Conservation (phyloP, 179 eudicot genomes). For the Spinacia oleracea region DNA sequence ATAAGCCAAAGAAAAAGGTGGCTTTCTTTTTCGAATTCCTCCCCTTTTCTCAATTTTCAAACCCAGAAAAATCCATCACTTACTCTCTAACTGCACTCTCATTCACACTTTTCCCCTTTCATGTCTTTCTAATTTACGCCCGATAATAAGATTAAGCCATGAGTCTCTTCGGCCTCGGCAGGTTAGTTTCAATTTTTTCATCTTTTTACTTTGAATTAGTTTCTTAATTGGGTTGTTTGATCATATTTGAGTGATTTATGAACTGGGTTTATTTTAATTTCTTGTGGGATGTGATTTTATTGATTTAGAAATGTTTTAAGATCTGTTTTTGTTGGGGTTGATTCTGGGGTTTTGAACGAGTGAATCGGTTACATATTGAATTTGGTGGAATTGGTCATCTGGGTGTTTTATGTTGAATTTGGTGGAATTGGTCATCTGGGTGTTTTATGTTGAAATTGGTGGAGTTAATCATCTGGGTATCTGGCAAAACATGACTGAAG, state of each 20-base stretch:
- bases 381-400: constrained; percentile 5
- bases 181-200: constrained; percentile 31
- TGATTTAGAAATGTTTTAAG: constrained; percentile 13
- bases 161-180: constrained; percentile 85
- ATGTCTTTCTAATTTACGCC: constrained; percentile 2
- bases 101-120: background rate
- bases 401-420: constrained; percentile 13
- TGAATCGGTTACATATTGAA: background rate
- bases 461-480: constrained; percentile 19
- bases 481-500: constrained; percentile 12
- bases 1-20: constrained; percentile 4
- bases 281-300: constrained; percentile 17
- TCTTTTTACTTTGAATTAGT: background rate
- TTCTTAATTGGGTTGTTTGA: constrained; percentile 1
- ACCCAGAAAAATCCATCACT: constrained; percentile 20
- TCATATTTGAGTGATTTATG: constrained; percentile 14
- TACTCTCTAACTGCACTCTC: background rate
- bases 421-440: constrained; percentile 14
- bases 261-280: constrained; percentile 21
- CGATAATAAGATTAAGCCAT: constrained; percentile 29
- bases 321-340: constrained; percentile 16
- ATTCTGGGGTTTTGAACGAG: constrained; percentile 17
- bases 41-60: background rate
- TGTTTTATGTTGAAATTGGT: background rate
- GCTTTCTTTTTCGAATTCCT: background rate